Conservation (phyloP, 2,329 filamentous ascomycete genomes). For the Escovopsis sp. region DNA sequence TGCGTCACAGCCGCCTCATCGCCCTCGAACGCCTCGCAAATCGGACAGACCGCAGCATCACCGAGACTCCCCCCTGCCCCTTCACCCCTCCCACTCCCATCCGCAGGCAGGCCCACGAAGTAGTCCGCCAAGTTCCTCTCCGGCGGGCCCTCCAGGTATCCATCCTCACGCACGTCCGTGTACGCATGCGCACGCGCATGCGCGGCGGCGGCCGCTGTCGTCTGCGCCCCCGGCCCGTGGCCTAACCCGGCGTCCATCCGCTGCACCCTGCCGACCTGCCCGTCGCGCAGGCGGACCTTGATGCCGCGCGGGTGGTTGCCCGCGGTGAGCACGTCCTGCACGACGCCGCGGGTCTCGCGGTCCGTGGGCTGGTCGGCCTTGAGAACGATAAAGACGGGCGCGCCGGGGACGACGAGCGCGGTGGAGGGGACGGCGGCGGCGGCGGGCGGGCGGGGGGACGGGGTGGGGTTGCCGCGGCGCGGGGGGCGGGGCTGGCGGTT, state of each 20-base stretch:
- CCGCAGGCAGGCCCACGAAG: conserved; percentile 20
- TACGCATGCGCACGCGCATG: no score
- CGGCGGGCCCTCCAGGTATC: conserved; percentile 23
- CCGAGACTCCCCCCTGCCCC: background rate
- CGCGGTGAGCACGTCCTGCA: conserved; percentile 53
- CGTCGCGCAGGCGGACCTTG: conserved; percentile 60
- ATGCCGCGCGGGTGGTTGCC: conserved; percentile 66
- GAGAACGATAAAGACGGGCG: conserved; percentile 55
- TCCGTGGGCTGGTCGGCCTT: conserved; percentile 66
- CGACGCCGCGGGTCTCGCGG: conserved; percentile 49
- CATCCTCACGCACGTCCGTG: conserved; percentile 9
- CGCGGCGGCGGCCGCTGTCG: no score
- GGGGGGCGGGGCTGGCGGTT: conserved; percentile 18
- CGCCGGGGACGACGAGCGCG: conserved; percentile 43
- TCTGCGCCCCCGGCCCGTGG: no score
- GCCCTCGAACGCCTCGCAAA: conserved; percentile 51
- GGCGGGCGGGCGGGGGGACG: conserved; percentile 1
- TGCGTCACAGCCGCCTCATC: conserved; percentile 53
- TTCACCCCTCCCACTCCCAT: no score
- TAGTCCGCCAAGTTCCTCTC: conserved; percentile 30
- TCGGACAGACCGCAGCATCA: conserved; percentile 35
- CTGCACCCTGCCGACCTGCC: conserved; percentile 61
- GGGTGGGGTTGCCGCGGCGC: conserved; percentile 1
- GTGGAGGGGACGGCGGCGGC: conserved; percentile 29
- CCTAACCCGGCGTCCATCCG: conserved; percentile 25